Conservation (phyloP, 2,329 filamentous ascomycete genomes). For the Penicillium sp. region DNA sequence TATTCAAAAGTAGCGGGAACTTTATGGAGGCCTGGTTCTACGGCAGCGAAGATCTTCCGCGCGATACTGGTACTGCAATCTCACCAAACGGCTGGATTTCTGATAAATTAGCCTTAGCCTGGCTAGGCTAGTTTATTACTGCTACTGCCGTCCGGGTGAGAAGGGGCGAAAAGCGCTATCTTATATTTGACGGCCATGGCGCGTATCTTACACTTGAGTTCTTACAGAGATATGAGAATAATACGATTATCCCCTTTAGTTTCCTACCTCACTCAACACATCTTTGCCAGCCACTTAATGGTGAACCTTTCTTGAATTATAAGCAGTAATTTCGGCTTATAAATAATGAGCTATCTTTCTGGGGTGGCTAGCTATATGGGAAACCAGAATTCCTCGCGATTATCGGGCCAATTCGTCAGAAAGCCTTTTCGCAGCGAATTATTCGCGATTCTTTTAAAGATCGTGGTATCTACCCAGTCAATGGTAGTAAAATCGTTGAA, state of each 20-base stretch:
- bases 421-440: background rate
- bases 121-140: background rate
- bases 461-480: background rate
- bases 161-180: background rate
- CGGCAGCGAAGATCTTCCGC: background rate
- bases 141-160: background rate
- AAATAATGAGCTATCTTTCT: background rate
- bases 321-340: background rate
- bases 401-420: background rate
- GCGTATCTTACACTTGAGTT: background rate
- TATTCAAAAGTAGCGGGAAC: background rate
- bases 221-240: background rate
- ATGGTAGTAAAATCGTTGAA: background rate
- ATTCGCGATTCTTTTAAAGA: conserved; percentile 1
- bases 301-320: background rate
- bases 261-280: background rate
- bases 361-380: background rate
- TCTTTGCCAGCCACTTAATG: background rate
- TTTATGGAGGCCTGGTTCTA: background rate
- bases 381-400: background rate
- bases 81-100: background rate
- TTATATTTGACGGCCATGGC: background rate
- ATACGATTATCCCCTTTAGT: background rate
- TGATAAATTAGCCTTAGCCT: background rate
- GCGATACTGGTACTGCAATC: background rate